Evolutionary conservation across 192 early-diverging fungal species (phyloP).

Genomic region (Entophlyctis luteolus): DNA sequence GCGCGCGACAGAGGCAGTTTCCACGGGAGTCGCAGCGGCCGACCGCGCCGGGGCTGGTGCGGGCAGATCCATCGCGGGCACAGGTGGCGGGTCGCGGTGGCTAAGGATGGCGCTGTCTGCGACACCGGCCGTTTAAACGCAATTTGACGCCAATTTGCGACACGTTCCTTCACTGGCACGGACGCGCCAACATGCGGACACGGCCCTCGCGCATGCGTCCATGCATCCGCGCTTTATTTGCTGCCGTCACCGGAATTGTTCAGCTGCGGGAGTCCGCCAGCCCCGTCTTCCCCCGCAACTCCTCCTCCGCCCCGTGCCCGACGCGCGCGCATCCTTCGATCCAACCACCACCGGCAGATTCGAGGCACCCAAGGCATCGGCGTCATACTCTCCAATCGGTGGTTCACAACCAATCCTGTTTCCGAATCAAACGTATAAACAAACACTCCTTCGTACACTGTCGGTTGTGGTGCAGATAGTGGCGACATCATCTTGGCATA

Average conservation of each 20-base stretch:
- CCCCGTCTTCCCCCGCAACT: background rate
- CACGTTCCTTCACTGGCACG: too few relatives aligned
- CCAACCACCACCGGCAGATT: conserved; percentile 27
- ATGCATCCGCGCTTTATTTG: too few relatives aligned
- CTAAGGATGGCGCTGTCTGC: too few relatives aligned
- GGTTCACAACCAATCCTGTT: conserved; percentile 28
- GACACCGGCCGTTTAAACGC: too few relatives aligned
- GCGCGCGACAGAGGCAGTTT: background rate
- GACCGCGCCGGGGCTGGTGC: background rate
- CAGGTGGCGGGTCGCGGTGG: too few relatives aligned
- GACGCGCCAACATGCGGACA: too few relatives aligned
- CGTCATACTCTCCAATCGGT: conserved; percentile 33
- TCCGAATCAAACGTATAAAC: conserved; percentile 35
- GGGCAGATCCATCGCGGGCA: background rate
- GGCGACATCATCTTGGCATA: conserved; percentile 4
- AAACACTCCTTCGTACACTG: conserved; percentile 43
- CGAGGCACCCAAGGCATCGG: conserved; percentile 31
- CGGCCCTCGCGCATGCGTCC: too few relatives aligned
- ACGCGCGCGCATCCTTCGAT: too few relatives aligned
- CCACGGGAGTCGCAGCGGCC: background rate
- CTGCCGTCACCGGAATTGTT: background rate
- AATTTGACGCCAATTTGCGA: too few relatives aligned
- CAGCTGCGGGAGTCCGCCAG: background rate
- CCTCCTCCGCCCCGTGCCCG: background rate
- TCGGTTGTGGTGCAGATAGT: conserved; percentile 15